Evolutionary conservation across 768 basidiomycete species (phyloP).

Genomic region (Pisolithus albus): DNA sequence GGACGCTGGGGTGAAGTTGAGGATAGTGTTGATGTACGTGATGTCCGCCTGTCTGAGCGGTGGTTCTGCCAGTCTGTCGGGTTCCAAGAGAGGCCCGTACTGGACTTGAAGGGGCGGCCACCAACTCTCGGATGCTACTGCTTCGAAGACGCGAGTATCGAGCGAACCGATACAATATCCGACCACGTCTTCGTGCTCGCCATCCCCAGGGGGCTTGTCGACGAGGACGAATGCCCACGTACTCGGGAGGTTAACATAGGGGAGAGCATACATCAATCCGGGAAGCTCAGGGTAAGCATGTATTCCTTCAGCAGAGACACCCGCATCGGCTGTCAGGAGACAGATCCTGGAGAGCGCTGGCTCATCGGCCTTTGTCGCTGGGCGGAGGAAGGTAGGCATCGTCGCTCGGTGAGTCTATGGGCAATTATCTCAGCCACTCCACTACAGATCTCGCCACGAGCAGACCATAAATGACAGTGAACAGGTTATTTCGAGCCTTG

Average conservation of each 20-base stretch:
- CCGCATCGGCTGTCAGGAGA: slow-evolving; percentile 67
- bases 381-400: slow-evolving; percentile 47
- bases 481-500: no score
- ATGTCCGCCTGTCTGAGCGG: slow-evolving; percentile 17
- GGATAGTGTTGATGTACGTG: slow-evolving; percentile 31
- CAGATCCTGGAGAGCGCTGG: slow-evolving; percentile 63
- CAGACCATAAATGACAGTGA: no score
- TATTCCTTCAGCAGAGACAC: slow-evolving; percentile 53
- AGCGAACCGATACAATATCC: slow-evolving; percentile 66
- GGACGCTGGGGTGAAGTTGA: slow-evolving; percentile 33
- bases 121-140: slow-evolving; percentile 49
- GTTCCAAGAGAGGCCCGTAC: slow-evolving; percentile 31
- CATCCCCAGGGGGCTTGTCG: slow-evolving; percentile 34
- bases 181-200: slow-evolving; percentile 39
- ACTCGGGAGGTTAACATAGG: slow-evolving; percentile 59
- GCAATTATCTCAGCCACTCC: no score
- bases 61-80: slow-evolving; percentile 13
- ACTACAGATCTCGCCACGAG: no score
- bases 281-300: slow-evolving; percentile 61
- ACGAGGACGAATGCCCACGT: slow-evolving; percentile 74
- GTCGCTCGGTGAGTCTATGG: no score
- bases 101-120: slow-evolving; percentile 55
- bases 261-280: slow-evolving; percentile 68
- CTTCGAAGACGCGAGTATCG: slow-evolving; percentile 62
- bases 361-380: slow-evolving; percentile 47